phyloP scores from a whole-genome alignment of 202 grass and related monocot genomes.

The Carex arenaria region DNA sequence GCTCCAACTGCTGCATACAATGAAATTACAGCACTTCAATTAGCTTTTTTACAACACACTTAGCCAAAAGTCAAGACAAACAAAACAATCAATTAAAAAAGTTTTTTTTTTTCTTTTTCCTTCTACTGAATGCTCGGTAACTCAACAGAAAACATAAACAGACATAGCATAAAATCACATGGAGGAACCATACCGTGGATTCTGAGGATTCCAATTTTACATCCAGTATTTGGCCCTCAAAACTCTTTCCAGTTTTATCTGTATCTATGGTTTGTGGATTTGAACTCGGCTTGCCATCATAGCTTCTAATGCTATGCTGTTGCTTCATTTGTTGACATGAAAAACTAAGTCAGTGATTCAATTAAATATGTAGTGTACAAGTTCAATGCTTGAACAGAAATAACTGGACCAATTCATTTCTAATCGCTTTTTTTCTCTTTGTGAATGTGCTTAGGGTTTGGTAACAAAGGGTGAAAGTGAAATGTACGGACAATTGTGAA shows the following conservation, averaged over 20 bases:
- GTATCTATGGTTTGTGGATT: not conserved
- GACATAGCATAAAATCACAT: not conserved
- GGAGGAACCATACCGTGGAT: not conserved
- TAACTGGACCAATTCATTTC: not conserved
- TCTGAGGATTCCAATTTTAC: constrained; percentile 7
- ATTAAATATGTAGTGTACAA: not conserved
- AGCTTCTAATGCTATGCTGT: not conserved
- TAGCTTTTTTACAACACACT: not conserved
- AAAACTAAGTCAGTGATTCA: not conserved
- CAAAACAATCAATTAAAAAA: not conserved
- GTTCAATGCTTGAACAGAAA: not conserved
- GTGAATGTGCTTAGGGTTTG: not conserved
- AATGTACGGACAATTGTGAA: not conserved
- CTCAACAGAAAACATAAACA: not conserved
- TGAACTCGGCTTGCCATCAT: not conserved
- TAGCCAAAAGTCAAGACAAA: not conserved
- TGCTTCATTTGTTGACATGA: not conserved
- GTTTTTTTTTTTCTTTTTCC: not conserved
- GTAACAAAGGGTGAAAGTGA: not conserved
- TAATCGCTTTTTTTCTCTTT: not conserved
- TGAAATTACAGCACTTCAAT: not conserved
- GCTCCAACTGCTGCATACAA: constrained; percentile 17
- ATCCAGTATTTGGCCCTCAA: not conserved
- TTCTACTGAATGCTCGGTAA: not conserved
- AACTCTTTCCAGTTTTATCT: not conserved